A percentile compares a stretch with the other conserved stretches of the same genome.
Evolutionary conservation across 495 filamentous ascomycete species (phyloP).

Genomic region (Penicillium nucicola): DNA sequence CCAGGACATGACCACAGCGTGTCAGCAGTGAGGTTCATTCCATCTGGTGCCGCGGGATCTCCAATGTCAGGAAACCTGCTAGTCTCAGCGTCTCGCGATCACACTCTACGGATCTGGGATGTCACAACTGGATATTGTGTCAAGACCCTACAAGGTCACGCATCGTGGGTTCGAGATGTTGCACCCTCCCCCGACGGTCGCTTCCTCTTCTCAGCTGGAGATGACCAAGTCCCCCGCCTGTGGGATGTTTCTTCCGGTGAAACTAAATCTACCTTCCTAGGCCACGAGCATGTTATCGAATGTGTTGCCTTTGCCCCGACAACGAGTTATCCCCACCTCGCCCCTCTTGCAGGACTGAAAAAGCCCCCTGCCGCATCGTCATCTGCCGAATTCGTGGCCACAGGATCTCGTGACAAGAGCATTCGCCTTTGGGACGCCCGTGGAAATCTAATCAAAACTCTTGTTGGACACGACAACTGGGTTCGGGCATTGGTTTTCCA

Average conservation of each 20-base stretch:
- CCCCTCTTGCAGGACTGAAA: slow-evolving; percentile 78
- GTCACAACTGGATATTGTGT: slow-evolving; percentile 85
- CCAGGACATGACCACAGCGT: slow-evolving; percentile 94
- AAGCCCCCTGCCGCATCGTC: slow-evolving; percentile 67
- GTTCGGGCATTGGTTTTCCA: slow-evolving; percentile 85
- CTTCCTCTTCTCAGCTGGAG: slow-evolving; percentile 80
- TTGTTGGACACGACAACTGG: slow-evolving; percentile 96
- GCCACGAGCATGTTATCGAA: slow-evolving; percentile 87
- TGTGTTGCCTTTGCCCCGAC: slow-evolving; percentile 88
- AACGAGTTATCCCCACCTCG: slow-evolving; percentile 70
- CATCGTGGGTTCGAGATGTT: slow-evolving; percentile 94
- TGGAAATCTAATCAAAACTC: slow-evolving; percentile 81
- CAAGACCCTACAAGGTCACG: slow-evolving; percentile 57
- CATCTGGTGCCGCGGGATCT: slow-evolving; percentile 61
- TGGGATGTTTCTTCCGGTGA: slow-evolving; percentile 76
- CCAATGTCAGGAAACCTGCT: slow-evolving; percentile 62
- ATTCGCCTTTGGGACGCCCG: slow-evolving; percentile 88
- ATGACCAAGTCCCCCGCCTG: slow-evolving; percentile 76
- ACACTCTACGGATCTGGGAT: slow-evolving; percentile 86
- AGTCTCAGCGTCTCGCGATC: slow-evolving; percentile 80
- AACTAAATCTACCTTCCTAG: slow-evolving; percentile 74
- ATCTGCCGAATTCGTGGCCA: slow-evolving; percentile 86
- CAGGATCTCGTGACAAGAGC: slow-evolving; percentile 85
- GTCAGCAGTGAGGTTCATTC: slow-evolving; percentile 85
- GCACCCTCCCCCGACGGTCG: slow-evolving; percentile 79